Evolutionary conservation across 345 rosid species (phyloP), one percentile per base, ranked within the genome.

Genomic region (Salix purpurea): DNA sequence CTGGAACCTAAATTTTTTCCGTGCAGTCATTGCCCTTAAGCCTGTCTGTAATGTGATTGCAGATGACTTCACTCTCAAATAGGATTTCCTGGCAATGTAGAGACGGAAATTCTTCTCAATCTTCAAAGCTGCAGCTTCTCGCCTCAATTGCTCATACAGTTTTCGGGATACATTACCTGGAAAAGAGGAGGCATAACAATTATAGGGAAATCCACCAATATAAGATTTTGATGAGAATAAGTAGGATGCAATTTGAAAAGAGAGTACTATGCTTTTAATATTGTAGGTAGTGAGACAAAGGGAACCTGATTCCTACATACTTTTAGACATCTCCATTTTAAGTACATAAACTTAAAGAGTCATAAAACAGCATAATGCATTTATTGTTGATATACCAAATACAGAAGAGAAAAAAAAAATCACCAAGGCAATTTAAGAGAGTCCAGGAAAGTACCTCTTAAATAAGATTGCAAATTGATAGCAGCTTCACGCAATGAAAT

Each of bases 11-110:
- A 90, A 94, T 76, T 92, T 97, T 84, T 91, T 89, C 73, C 91
- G 91, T 84, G 96, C 93, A 77, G 85, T 87, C 98, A 92, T 92
- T 56, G 92, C 94, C 84, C 96, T 91, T 69, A 91, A 87, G 23
- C 92, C 90, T 54, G 96, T 89, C 85, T 92, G 98, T 82, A 92
- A 76, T 78, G 85, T 81, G 69, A 91, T 88, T 64, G 92, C 91
- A 65, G 96, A 89, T 77, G 78, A 83, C 77, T 84, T 83, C 39
- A 76, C 75, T 52, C 85, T 78, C 70, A 84, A 56, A 76, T 92
- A 94, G 74, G 93, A 84, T 72, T 83, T 83, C 81, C 92, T 84
- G 77, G 91, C 93, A 78, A 76, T 85, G 77, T 86, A 85, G 74
- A 82, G 83, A 69, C 85, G 84, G 89, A 88, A 94, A 79, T 86